Percentiles rank a stretch among this genome's conserved stretches.
Conservation (phyloP, 805 yeast genomes). For the Pichia scutulata region DNA sequence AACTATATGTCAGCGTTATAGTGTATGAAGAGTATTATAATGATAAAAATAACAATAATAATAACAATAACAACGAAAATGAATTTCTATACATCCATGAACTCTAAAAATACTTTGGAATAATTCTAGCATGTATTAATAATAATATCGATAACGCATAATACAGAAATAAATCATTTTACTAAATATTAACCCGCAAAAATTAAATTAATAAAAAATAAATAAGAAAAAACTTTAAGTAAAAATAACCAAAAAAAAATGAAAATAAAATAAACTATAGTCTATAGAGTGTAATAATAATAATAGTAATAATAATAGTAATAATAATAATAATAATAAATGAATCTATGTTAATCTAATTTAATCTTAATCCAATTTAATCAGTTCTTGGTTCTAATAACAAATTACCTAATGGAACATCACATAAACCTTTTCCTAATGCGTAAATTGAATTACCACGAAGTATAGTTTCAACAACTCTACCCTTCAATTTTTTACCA, state of each 20-base stretch:
- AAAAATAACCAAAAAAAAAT: not conserved
- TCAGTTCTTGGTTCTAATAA: slow-evolving; percentile 50
- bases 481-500: slow-evolving; percentile 61
- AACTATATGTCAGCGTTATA: slow-evolving; percentile 12
- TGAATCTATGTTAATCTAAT: not conserved
- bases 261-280: not conserved
- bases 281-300: not conserved
- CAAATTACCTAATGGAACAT: slow-evolving; percentile 49
- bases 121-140: not conserved
- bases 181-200: not conserved
- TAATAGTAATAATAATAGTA: not conserved
- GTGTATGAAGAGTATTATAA: slow-evolving; percentile 11
- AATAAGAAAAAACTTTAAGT: no score
- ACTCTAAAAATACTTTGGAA: no score
- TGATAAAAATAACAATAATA: not conserved
- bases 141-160: not conserved
- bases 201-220: not conserved
- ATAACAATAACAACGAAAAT: not conserved
- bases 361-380: not conserved
- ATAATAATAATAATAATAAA: not conserved
- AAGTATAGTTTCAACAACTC: slow-evolving; percentile 70
- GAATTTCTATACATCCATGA: not conserved
- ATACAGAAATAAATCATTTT: not conserved
- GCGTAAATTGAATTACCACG: slow-evolving; percentile 69
- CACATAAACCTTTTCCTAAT: slow-evolving; percentile 45